Evolutionary conservation across 1,284 basidiomycete genomes (phyloP), one percentile per base, ranked within the genome.

Genomic region (Sanghuangporus weigelae): DNA sequence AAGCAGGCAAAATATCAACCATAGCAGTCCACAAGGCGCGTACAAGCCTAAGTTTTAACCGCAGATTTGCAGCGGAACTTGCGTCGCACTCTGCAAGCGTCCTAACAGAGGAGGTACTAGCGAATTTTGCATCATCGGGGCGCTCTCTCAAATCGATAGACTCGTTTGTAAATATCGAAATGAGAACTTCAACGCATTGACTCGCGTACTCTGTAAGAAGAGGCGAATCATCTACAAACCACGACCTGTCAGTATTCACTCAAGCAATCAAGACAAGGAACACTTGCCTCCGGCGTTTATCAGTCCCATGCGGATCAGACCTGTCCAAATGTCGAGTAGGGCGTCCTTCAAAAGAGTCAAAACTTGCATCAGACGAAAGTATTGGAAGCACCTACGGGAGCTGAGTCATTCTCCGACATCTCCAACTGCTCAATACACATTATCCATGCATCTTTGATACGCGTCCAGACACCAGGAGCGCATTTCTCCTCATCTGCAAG

Each of bases 401-500:
- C 69, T 31, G 71, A 68, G 8, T 64, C 70, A 11, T 77, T 73
- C 51, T 75, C 74, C 60, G 72, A 68, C 62, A 83, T 73, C 67
- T 78, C 75, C 50, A 85, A 70, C 66, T 72, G 76, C 31, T 72
- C 71, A 35, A 86, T 66, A 2, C 78, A 79, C 42, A 77, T 78
- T 66, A 74, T 81, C 89, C 87, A 91, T 3, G 84, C 72, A 10
- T 76, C 75, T 40, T 87, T 71, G 44, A 89, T 66, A 4, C 78
- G 78, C 2, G 79, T 73, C 70, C 86, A 84, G 16, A 87, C 77
- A 76, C 80, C 83, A 7, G 77, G 74, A 60, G 74, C 73, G n/a
- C 77, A 72, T 39, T 90, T 71, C 68, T 90, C 87, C 16, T 84
- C 81, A 51, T 75, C 72, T 7, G 78, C 82, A 66, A 92, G 72